phyloP scores from a whole-genome alignment of 257 asterid genomes.

The Rhazya stricta region DNA sequence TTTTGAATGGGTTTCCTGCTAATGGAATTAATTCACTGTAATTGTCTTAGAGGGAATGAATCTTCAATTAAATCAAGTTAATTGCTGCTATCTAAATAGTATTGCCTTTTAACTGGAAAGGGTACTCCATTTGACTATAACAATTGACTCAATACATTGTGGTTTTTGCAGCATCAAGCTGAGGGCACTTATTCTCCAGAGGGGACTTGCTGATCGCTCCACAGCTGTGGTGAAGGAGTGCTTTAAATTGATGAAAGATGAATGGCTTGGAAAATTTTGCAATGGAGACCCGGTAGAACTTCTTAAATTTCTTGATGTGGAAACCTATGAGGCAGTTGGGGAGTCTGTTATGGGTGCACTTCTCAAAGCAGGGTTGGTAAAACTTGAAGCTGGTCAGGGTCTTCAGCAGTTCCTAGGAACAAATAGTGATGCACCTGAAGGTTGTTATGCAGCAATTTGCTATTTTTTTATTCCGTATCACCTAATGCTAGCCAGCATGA shows the following conservation, averaged over 20 bases:
- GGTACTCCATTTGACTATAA: background rate
- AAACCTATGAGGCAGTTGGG: conserved; percentile 88
- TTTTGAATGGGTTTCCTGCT: background rate
- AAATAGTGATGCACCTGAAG: conserved; percentile 47
- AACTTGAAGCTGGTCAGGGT: conserved; percentile 61
- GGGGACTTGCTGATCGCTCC: conserved; percentile 94
- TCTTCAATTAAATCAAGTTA: background rate
- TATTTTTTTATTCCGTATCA: background rate
- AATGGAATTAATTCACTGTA: background rate
- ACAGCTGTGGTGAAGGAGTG: conserved; percentile 73
- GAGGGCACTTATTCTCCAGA: conserved; percentile 77
- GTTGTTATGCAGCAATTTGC: conserved; percentile 29
- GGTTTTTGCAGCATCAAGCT: conserved; percentile 63
- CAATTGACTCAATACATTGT: conserved; percentile 10
- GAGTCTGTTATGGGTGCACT: conserved; percentile 66
- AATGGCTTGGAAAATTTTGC: conserved; percentile 87
- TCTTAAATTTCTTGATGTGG: conserved; percentile 87
- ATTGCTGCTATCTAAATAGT: background rate
- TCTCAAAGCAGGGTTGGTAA: conserved; percentile 58
- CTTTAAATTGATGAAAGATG: conserved; percentile 75
- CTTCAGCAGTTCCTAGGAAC: conserved; percentile 43
- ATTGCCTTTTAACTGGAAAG: background rate
- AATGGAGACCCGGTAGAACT: conserved; percentile 64
- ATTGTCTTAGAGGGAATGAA: background rate
- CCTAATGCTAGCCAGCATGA: background rate